phyloP scores from a whole-genome alignment of 2,329 filamentous ascomycete species.

The Colletotrichum nymphaeae region DNA sequence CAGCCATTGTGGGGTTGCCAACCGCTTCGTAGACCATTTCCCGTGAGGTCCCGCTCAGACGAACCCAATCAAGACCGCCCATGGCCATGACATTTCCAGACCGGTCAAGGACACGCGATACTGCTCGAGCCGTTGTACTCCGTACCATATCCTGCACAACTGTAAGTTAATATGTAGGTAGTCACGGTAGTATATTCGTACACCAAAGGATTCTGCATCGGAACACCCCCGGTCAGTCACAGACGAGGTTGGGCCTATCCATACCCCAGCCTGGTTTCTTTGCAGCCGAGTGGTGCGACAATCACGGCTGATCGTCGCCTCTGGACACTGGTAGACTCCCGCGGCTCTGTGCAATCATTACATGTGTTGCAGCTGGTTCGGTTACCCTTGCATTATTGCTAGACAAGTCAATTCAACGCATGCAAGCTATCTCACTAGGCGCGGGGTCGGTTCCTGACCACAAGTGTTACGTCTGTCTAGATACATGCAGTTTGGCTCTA shows the following conservation, averaged over 20 bases:
- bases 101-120: conserved; percentile 14
- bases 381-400: neutral
- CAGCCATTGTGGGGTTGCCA: conserved; percentile 33
- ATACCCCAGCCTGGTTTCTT: neutral
- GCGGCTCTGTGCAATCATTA: too few species aligned
- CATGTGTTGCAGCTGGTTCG: too few species aligned
- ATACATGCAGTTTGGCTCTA: neutral
- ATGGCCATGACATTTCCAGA: conserved; percentile 4
- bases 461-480: neutral
- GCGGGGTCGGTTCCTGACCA: neutral
- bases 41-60: conserved; percentile 19
- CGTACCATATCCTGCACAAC: neutral
- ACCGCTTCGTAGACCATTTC: conserved; percentile 17
- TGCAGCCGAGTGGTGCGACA: conserved; percentile 2
- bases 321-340: neutral
- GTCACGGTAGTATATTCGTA: neutral
- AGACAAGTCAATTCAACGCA: too few species aligned
- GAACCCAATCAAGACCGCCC: conserved; percentile 3
- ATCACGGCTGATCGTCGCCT: neutral
- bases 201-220: conserved; percentile 1
- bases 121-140: neutral
- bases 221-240: neutral
- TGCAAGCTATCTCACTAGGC: too few species aligned
- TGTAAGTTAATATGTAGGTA: neutral
- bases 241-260: neutral